Base-by-base conservation (phyloP, 2,329 filamentous ascomycete genomes). In the Dactylella cylindrospora region DNA sequence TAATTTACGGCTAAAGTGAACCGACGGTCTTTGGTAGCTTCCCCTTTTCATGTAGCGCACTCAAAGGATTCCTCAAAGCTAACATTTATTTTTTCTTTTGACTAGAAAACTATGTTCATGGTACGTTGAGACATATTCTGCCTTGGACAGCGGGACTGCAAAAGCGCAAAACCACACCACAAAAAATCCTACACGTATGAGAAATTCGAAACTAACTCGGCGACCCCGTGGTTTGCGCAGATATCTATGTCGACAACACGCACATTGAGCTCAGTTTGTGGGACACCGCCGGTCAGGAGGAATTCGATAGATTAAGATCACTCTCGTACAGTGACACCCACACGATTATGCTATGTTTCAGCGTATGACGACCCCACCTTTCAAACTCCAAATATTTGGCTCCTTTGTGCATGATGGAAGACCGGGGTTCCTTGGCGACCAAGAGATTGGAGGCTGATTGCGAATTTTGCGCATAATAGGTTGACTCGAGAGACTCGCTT, bases 301-400 rank as follows among this genome's bases (percentile, higher is more conserved):
- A 98, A 81, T 98, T 97, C 76, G 93, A 98, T 76, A 84, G 93
- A 47, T 77, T 98, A 74, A 87, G 93, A 71, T 95, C 90, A 66
- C 82, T 98, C 51, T 96, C 90, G 43, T 98, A 98, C 75, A 93
- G 90, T 79, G 93, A 98, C 72, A 98, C 93, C 47, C 93, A 98
- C 72, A 84, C 94, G 36, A 95, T 98, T 70, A 96, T 98, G 86
- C 87, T 98, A 68, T 98, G 93, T 78, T 98, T 97, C 76, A 93
- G 88, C 70, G 88, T 80, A 73, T 62, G 76, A 31, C 12, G 31
- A 13, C 19, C 26, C 26, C 10, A 22, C 57, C 19, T 23, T 46
- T 26, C 9, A 7, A 8, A 19, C 38, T 20, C 15, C 38, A 31
- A 12, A 22, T 29, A 17, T 22, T 35, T 40, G 20, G 5, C 32